phyloP scores from a whole-genome alignment of 306 rosid genomes.

The Prunus mongolica region DNA sequence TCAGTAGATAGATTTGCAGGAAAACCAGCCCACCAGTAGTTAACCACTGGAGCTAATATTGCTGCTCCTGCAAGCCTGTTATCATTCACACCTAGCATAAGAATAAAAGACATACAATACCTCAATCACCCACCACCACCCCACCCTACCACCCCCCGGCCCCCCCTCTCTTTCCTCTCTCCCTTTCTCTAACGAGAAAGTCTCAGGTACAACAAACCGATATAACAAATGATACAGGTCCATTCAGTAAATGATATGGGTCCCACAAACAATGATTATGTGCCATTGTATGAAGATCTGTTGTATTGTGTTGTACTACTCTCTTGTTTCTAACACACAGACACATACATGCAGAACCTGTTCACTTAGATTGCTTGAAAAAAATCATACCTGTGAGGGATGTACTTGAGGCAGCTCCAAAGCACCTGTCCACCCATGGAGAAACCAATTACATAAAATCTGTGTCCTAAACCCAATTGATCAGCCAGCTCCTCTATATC shows the following conservation, averaged over 20 bases:
- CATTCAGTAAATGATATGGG: not conserved
- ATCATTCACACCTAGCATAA: constrained; percentile 4
- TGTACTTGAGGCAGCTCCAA: constrained; percentile 82
- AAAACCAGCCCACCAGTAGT: constrained; percentile 83
- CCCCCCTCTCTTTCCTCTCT: too few relatives aligned
- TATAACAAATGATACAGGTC: not conserved
- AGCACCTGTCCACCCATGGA: constrained; percentile 83
- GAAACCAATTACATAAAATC: constrained; percentile 63
- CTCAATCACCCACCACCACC: not conserved
- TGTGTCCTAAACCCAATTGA: constrained; percentile 63
- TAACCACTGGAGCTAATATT: constrained; percentile 61
- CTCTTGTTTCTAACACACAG: not conserved
- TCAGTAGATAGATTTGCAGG: constrained; percentile 60
- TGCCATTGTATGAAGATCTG: not conserved
- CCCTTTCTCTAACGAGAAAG: not conserved
- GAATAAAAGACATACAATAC: constrained; percentile 1
- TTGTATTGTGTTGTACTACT: not conserved
- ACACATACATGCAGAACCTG: not conserved
- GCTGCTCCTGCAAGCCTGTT: constrained; percentile 80
- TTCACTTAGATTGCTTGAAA: not conserved
- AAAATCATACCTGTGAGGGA: constrained; percentile 71
- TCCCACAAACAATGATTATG: too few relatives aligned
- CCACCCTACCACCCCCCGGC: not conserved
- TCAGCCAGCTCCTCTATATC: constrained; percentile 94
- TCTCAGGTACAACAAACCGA: not conserved